Percentiles rank a stretch among this genome's conserved stretches.
Evolutionary conservation across 1,139 yeast species (phyloP).

Genomic region (Saccharomyces hybrid): DNA sequence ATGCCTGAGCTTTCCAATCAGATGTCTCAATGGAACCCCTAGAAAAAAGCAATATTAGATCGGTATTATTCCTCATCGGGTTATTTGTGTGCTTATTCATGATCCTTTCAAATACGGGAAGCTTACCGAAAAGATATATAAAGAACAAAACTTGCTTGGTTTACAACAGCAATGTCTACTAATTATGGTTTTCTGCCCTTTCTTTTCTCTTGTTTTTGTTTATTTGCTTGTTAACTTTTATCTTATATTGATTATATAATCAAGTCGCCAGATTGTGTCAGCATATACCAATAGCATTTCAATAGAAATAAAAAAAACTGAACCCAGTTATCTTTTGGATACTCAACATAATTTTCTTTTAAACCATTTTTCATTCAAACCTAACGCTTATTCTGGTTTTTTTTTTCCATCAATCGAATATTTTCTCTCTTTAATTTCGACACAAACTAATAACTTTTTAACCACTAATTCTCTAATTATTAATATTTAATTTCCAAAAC

Average conservation of each 20-base stretch:
- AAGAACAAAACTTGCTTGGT: not conserved
- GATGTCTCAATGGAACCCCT: not conserved
- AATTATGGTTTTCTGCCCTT: not conserved
- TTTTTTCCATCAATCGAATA: not conserved
- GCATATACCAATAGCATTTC: not conserved
- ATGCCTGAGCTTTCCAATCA: not conserved
- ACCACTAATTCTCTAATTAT: not conserved
- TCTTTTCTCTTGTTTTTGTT: not conserved
- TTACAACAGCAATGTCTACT: not conserved
- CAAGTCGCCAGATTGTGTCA: not conserved
- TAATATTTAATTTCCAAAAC: not conserved
- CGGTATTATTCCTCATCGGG: not conserved
- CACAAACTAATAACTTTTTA: not conserved
- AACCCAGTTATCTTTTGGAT: not conserved
- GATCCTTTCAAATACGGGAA: not conserved
- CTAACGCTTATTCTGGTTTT: not conserved
- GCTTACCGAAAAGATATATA: not conserved
- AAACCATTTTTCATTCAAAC: not conserved
- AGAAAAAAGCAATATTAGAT: not conserved
- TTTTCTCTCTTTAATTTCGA: not conserved
- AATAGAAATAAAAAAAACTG: not conserved
- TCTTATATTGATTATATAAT: not conserved
- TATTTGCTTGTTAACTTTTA: not conserved
- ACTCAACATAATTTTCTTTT: not conserved
- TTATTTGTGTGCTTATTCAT: not conserved